Conservation (phyloP, 2,329 filamentous ascomycete species). For the Diaporthe sp. region DNA sequence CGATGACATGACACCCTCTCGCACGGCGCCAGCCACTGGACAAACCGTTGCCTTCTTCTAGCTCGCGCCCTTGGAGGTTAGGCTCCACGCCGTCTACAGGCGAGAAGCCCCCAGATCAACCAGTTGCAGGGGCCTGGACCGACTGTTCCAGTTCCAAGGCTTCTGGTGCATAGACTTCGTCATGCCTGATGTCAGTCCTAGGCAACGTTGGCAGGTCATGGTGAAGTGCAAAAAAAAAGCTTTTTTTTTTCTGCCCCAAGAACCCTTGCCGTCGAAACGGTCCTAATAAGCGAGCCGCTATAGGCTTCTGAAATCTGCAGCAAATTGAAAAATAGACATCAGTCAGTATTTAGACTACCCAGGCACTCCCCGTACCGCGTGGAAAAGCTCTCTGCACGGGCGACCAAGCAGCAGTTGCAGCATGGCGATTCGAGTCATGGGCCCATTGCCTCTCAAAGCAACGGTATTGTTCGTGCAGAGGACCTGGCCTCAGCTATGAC, state of each 20-base stretch:
- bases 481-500: conserved; percentile 29
- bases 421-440: conserved; percentile 27
- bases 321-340: conserved; percentile 10
- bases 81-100: conserved; percentile 14
- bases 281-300: conserved; percentile 7
- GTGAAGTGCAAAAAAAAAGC: conserved; percentile 10
- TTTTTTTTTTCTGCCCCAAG: conserved; percentile 1
- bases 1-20: conserved; percentile 25
- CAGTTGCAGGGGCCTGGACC: conserved; percentile 14
- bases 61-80: not conserved
- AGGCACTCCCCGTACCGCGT: not conserved
- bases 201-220: not conserved
- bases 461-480: not conserved
- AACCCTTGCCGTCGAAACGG: conserved; percentile 17
- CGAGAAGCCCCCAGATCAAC: conserved; percentile 1
- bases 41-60: conserved; percentile 6
- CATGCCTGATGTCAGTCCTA: conserved; percentile 27
- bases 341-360: not conserved
- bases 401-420: not conserved
- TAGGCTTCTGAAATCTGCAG: conserved; percentile 6
- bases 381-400: conserved; percentile 10
- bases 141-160: conserved; percentile 11
- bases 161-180: conserved; percentile 16
- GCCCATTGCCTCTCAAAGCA: conserved; percentile 15
- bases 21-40: not conserved